Evolutionary conservation across 495 filamentous ascomycete species (phyloP).

Genomic region (Hyphodiscus hymeniophilus): DNA sequence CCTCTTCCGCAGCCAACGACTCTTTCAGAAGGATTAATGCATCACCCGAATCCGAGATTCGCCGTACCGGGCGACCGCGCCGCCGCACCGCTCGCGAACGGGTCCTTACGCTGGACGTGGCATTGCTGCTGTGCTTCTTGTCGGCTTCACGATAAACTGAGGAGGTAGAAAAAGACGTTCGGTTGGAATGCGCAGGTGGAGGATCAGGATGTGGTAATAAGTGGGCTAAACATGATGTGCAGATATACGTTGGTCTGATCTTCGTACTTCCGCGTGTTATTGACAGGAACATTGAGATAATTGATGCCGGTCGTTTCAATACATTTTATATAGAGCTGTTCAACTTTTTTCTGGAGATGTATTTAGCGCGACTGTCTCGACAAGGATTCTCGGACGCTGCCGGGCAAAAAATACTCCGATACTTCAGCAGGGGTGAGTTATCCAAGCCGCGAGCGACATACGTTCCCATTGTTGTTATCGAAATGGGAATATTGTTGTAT

Average conservation of each 20-base stretch:
- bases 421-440: too few species aligned
- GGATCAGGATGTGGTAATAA: background rate
- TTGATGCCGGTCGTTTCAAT: background rate
- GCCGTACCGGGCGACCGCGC: too few species aligned
- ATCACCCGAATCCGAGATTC: too few species aligned
- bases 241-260: slow-evolving; percentile 10
- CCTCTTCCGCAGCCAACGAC: slow-evolving; percentile 76
- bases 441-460: too few species aligned
- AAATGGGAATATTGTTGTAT: background rate
- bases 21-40: slow-evolving; percentile 69
- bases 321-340: background rate
- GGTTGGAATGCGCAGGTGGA: background rate
- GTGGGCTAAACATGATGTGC: slow-evolving; percentile 16
- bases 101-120: too few species aligned
- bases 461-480: background rate
- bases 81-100: too few species aligned
- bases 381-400: background rate
- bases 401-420: too few species aligned
- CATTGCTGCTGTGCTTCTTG: slow-evolving; percentile 46
- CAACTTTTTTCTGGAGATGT: slow-evolving; percentile 1
- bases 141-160: background rate
- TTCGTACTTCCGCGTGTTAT: slow-evolving; percentile 11
- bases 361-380: background rate
- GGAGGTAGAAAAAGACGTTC: background rate
- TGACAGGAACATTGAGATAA: slow-evolving; percentile 12